Percentiles rank a stretch among this genome's conserved stretches.
Conservation (phyloP, 371 early-diverging fungal species). For the Mucor circinelloides region DNA sequence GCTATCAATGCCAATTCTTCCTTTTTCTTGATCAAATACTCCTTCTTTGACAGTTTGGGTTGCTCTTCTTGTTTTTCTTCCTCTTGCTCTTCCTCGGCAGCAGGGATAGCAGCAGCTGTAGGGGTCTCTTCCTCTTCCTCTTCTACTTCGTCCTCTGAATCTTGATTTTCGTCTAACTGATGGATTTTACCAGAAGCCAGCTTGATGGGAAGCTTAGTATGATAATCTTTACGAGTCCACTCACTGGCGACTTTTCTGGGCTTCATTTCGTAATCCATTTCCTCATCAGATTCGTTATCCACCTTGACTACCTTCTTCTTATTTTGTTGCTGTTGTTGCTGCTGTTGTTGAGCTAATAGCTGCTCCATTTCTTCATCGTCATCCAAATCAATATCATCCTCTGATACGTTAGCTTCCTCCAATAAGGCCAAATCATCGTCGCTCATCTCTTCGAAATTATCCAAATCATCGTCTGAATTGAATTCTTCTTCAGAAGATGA, state of each 20-base stretch:
- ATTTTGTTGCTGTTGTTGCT: conserved; percentile 6
- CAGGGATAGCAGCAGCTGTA: not conserved
- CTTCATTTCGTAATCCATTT: conserved; percentile 64
- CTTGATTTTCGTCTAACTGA: conserved; percentile 34
- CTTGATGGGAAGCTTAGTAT: conserved; percentile 65
- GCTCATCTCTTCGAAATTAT: conserved; percentile 35
- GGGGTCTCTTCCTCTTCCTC: conserved; percentile 17
- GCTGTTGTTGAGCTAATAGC: conserved; percentile 13
- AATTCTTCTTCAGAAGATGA: conserved; percentile 51
- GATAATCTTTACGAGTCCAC: conserved; percentile 57
- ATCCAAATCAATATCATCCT: conserved; percentile 21
- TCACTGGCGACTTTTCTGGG: conserved; percentile 57
- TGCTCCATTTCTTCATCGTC: conserved; percentile 21
- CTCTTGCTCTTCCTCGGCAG: conserved; percentile 11
- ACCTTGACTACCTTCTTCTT: conserved; percentile 14
- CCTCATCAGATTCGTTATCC: conserved; percentile 55
- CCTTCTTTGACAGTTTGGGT: conserved; percentile 46
- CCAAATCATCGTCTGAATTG: conserved; percentile 35
- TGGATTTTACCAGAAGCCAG: conserved; percentile 60
- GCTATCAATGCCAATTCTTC: conserved; percentile 82
- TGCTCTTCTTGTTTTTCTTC: conserved; percentile 26
- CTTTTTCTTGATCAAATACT: conserved; percentile 66
- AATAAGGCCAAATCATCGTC: conserved; percentile 18
- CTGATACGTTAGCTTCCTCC: conserved; percentile 36
- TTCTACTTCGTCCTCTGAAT: conserved; percentile 20